Evolutionary conservation across 139 green algal genomes (phyloP), one percentile per base, ranked within the genome.

Genomic region (Coelastrella sp.): DNA sequence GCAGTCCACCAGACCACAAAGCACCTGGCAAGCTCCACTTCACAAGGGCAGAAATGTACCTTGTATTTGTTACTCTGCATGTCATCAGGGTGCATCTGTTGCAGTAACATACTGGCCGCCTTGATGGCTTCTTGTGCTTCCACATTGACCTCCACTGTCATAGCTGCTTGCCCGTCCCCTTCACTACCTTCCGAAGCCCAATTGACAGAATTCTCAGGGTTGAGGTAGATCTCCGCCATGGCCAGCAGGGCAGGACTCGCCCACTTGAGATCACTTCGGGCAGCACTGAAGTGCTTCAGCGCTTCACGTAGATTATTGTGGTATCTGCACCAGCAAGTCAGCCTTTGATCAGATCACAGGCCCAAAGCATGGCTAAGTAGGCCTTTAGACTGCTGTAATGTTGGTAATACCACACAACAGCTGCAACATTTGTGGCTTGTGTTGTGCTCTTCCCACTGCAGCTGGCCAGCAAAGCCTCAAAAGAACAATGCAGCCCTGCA

Each of bases 201-300:
- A 58, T 96, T 68, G 65, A 90, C 89, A 49, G 96, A 91, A 63
- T 95, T 96, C 82, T 97, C 94, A 9, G 96, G 95, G 85, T 97
- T 94, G 59, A 98, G 93, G 91, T 97, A 97, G 74, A 98, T 95
- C 92, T 97, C 95, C 6, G 95, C 95, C 96, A 98, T 98, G 86
- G 94, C 87, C 78, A 96, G 93, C 24, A 96, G 91, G 25, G 96
- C 93, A 4, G 82, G 73, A 8, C 75, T 87, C 60, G 94, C 94
- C 95, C 95, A 98, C 78, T 95, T 93, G 61, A 56, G 59, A 81
- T 96, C 94, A 75, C 94, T 95, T 58, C 95, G 92, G 4, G 93
- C 95, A 60, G 92, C 49, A 90, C 97, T 97, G 84, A 97, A 92
- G 59, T 91, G 70, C 73, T 91, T 93, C n/a, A 98, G 91, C 76